These are phyloP conservation scores for Taphrina deformans DNA, from an alignment of 1,139 yeast species.

Conservation along the genomic window DNA sequence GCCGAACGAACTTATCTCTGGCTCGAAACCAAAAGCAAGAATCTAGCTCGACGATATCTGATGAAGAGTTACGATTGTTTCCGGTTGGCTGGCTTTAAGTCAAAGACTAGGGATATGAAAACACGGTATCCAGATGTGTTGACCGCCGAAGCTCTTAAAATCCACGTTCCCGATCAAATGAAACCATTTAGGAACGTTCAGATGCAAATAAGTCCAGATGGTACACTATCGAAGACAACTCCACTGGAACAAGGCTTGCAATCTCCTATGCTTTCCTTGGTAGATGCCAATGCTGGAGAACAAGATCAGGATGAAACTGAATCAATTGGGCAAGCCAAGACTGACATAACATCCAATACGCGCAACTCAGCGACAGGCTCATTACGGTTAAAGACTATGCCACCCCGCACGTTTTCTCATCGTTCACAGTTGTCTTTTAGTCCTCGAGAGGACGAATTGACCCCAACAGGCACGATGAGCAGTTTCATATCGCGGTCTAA, in stretches of 20 bases:
- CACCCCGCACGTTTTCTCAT: constrained; percentile 2
- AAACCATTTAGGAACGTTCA: constrained; percentile 20
- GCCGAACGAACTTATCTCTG: constrained; percentile 22
- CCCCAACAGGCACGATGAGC: constrained; percentile 20
- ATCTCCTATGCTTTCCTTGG: not conserved
- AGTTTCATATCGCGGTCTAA: constrained; percentile 6
- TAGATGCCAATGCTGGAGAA: not conserved
- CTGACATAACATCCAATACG: constrained; percentile 5
- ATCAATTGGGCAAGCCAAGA: not conserved
- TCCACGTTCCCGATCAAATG: not conserved
- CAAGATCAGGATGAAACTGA: not conserved
- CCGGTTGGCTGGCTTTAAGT: constrained; percentile 8
- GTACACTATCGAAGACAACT: constrained; percentile 16
- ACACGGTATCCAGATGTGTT: constrained; percentile 16
- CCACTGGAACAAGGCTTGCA: not conserved
- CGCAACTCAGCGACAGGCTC: not conserved
- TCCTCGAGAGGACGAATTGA: constrained; percentile 1
- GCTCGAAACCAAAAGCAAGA: constrained; percentile 15
- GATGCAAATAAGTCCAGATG: constrained; percentile 23
- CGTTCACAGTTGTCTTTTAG: not conserved
- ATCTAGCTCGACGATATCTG: constrained; percentile 1
- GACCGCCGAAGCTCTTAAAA: not conserved
- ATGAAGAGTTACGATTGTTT: constrained; percentile 10
- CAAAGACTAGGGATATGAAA: constrained; percentile 11
- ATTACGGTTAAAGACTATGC: constrained; percentile 4